These are phyloP conservation scores for Hypoxylon sp. DNA, from an alignment of 2,329 filamentous ascomycete genomes.

Conservation along the genomic window DNA sequence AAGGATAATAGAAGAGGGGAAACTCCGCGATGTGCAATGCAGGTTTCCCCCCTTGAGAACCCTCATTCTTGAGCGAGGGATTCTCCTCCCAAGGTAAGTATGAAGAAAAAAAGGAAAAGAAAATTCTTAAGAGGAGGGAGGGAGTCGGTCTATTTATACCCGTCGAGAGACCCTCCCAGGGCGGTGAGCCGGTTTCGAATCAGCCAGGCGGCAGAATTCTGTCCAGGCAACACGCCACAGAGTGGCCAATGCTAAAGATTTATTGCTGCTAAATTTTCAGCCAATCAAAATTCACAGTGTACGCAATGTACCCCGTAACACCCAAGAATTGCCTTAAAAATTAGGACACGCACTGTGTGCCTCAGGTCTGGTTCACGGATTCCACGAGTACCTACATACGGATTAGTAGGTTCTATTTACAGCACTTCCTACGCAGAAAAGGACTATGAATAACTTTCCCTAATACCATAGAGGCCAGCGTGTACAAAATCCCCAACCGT, in stretches of 20 bases:
- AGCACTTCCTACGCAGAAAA: too few species aligned
- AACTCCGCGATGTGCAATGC: slow-evolving; percentile 70
- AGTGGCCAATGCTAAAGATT: not conserved
- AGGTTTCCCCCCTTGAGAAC: slow-evolving; percentile 58
- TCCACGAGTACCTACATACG: too few species aligned
- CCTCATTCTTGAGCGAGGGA: slow-evolving; percentile 50
- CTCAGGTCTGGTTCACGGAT: too few species aligned
- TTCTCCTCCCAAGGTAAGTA: slow-evolving; percentile 55
- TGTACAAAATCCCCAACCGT: too few species aligned
- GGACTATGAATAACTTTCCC: not conserved
- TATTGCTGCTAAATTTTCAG: not conserved
- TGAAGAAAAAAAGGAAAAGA: slow-evolving; percentile 46
- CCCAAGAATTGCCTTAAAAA: not conserved
- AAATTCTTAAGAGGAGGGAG: slow-evolving; percentile 5
- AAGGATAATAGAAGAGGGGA: slow-evolving; percentile 55
- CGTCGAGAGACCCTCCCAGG: not conserved
- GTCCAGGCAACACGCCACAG: not conserved
- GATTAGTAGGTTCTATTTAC: too few species aligned
- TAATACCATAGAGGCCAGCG: not conserved
- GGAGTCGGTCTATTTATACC: slow-evolving; percentile 23
- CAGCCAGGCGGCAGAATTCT: slow-evolving; percentile 27
- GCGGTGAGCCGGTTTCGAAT: slow-evolving; percentile 13
- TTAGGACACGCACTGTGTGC: not conserved
- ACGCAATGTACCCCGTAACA: not conserved
- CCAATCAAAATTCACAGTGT: not conserved